Evolutionary conservation across 805 yeast genomes (phyloP), one percentile per base, ranked within the genome.

Genomic region (Metschnikowia colocasiae): DNA sequence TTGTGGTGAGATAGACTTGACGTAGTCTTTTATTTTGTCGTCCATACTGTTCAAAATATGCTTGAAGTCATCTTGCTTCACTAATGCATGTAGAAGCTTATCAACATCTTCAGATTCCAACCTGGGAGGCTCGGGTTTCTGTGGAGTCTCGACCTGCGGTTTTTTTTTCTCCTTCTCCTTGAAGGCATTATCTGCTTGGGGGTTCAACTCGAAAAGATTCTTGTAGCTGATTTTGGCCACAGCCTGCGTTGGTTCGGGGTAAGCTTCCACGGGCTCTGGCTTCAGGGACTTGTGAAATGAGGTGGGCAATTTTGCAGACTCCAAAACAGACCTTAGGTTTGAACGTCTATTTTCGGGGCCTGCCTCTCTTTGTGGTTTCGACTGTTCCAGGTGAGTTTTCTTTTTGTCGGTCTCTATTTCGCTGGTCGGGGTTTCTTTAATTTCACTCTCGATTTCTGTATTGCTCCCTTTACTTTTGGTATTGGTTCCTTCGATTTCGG

Each of bases 151-250:
- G 8, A 13, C 38, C 6, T 13, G 23, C 7, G 23, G 42, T 18
- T 7, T 5, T n/a, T 30, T 31, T 8, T 40, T 31, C 20, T 40
- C 37, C 36, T 6, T 12, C 9, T 22, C 30, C 19, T 36, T 25
- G 26, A 35, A 15, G 29, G 22, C 43, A 16, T 4, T 40, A 7
- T 23, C 37, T 7, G 36, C 15, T 10, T 6, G 15, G n/a, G 37
- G 22, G 7, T 31, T 40, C 18, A 20, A 8, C 4, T 32, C 43
- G 12, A 40, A 31, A 7, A 40, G 27, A 19, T 40, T 25, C 18
- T 40, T 40, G 30, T 40, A 40, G 30, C 37, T 40, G 43, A 40
- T 40, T 22, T 40, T 40, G 37, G 43, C 13, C 15, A 31, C 43
- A 16, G 23, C 36, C 12, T 15, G 29, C 18, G 35, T 20, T 15